These are phyloP conservation scores for Sphaerulina vaccinii DNA, from an alignment of 2,329 filamentous ascomycete species.

Conservation along the genomic window DNA sequence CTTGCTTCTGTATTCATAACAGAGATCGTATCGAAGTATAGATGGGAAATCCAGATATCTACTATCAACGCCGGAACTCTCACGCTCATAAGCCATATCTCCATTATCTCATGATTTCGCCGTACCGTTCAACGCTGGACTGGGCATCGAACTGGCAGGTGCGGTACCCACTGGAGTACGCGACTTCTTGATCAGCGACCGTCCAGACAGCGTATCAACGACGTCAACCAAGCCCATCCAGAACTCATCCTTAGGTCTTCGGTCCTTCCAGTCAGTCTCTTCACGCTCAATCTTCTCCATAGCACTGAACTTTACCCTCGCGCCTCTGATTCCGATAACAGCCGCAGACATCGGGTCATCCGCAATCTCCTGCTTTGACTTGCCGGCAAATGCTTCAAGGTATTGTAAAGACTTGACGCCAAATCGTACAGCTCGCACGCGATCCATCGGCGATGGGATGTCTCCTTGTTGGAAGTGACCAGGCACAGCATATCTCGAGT, in stretches of 20 bases:
- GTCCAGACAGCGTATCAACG: constrained; percentile 80
- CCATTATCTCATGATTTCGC: constrained; percentile 9
- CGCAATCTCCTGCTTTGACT: constrained; percentile 65
- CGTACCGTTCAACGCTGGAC: constrained; percentile 12
- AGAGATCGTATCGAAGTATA: too few species aligned
- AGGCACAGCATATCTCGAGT: constrained; percentile 85
- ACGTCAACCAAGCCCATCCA: constrained; percentile 79
- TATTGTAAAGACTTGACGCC: constrained; percentile 94
- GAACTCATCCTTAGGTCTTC: constrained; percentile 78
- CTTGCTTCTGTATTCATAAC: too few species aligned
- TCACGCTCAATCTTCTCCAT: constrained; percentile 78
- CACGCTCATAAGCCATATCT: constrained; percentile 8
- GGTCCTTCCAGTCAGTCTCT: constrained; percentile 90
- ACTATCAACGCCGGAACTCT: constrained; percentile 15
- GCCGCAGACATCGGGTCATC: constrained; percentile 70
- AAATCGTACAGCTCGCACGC: constrained; percentile 84
- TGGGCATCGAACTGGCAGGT: constrained; percentile 21
- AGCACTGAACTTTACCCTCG: constrained; percentile 80
- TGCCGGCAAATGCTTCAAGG: constrained; percentile 72
- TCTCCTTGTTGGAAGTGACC: constrained; percentile 95
- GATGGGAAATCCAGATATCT: too few species aligned
- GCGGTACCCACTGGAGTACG: constrained; percentile 13
- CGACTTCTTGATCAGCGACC: constrained; percentile 39
- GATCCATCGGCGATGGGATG: constrained; percentile 92
- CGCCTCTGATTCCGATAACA: constrained; percentile 91